phyloP scores from a whole-genome alignment of 139 green algal genomes.

The Micractinium conductrix region DNA sequence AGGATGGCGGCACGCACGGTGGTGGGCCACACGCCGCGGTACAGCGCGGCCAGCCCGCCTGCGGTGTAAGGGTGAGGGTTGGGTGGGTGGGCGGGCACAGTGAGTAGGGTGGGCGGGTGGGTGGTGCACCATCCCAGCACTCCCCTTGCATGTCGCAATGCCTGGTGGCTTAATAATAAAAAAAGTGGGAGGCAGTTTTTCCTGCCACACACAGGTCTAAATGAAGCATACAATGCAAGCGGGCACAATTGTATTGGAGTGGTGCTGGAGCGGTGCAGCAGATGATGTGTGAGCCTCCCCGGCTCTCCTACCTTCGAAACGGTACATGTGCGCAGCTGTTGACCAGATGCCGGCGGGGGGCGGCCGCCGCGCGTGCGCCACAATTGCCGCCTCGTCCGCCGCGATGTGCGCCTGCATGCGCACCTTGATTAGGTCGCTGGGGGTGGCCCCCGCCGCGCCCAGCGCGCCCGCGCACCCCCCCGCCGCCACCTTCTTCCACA shows the following conservation, averaged over 20 bases:
- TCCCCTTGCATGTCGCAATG: neutral
- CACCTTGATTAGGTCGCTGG: constrained; percentile 10
- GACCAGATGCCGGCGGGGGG: neutral
- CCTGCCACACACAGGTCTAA: no score
- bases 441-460: neutral
- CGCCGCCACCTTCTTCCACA: neutral
- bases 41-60: constrained; percentile 1
- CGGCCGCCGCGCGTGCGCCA: neutral
- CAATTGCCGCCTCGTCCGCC: neutral
- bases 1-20: constrained; percentile 10
- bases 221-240: neutral
- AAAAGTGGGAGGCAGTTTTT: no score
- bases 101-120: no score
- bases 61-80: no score
- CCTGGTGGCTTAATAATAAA: no score
- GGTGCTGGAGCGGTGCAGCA: neutral
- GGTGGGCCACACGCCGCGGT: constrained; percentile 2
- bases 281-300: neutral
- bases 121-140: neutral
- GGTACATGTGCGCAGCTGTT: neutral
- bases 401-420: neutral
- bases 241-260: neutral
- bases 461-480: neutral
- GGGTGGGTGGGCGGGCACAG: no score
- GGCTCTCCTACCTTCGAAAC: neutral